These are phyloP conservation scores for Rhizophlyctis rosea DNA, from an alignment of 192 early-diverging fungal genomes.

Conservation along the genomic window DNA sequence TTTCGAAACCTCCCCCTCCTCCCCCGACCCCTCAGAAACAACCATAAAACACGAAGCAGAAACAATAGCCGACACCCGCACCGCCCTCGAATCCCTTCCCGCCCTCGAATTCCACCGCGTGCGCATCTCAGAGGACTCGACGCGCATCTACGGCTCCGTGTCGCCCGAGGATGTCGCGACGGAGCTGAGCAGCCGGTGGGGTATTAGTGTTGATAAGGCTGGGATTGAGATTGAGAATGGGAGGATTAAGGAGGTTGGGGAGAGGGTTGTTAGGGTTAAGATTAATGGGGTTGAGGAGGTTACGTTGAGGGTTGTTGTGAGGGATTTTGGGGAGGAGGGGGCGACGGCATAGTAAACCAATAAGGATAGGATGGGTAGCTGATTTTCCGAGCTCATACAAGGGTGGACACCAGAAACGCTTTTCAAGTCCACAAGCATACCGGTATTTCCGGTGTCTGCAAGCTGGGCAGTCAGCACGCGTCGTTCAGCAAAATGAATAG, in stretches of 20 bases:
- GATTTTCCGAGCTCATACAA: no score
- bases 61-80: neutral
- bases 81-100: neutral
- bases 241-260: slow-evolving; percentile 32
- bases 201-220: slow-evolving; percentile 16
- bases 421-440: no score
- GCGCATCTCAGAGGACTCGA: slow-evolving; percentile 9
- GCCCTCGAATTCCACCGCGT: slow-evolving; percentile 26
- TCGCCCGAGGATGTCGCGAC: slow-evolving; percentile 20
- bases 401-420: no score
- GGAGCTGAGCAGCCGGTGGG: slow-evolving; percentile 10
- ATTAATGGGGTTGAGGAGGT: no score
- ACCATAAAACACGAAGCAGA: slow-evolving; percentile 1
- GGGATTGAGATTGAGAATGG: slow-evolving; percentile 13
- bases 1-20: neutral
- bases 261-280: slow-evolving; percentile 9
- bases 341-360: no score
- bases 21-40: neutral
- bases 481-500: no score
- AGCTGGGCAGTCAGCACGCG: no score
- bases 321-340: no score
- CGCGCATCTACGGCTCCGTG: slow-evolving; percentile 34
- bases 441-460: no score
- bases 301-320: no score
- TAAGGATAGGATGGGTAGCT: no score